phyloP scores from a whole-genome alignment of 345 rosid genomes.

The Anastatica hierochuntica region DNA sequence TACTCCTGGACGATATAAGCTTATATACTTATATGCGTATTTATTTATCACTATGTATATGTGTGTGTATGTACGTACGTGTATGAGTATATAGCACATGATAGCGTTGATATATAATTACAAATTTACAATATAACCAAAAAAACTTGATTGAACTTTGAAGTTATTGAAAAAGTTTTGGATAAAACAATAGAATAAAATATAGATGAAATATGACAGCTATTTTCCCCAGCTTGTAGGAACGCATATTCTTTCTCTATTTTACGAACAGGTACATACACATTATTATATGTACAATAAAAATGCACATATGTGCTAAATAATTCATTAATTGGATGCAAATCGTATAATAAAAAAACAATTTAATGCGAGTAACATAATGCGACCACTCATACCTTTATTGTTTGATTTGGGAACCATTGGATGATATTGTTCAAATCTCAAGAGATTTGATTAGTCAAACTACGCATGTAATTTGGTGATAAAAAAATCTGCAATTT shows the following conservation, averaged over 20 bases:
- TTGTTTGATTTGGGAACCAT: slow-evolving; percentile 10
- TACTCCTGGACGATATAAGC: too few species aligned
- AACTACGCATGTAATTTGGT: slow-evolving; percentile 23
- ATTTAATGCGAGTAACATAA: not conserved
- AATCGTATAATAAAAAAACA: not conserved
- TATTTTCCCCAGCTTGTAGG: slow-evolving; percentile 23
- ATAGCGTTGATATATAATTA: too few species aligned
- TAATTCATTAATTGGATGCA: not conserved
- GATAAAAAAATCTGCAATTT: not conserved
- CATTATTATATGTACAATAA: not conserved
- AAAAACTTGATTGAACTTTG: too few species aligned
- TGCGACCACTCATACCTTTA: slow-evolving; percentile 20
- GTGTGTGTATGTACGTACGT: too few species aligned
- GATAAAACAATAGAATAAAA: not conserved
- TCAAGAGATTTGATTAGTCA: slow-evolving; percentile 19
- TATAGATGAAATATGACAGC: slow-evolving; percentile 3
- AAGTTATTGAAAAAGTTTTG: too few species aligned
- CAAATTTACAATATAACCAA: too few species aligned
- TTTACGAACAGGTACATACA: not conserved
- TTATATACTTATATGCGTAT: too few species aligned
- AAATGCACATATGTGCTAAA: not conserved
- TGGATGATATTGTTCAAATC: slow-evolving; percentile 7
- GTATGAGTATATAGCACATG: too few species aligned
- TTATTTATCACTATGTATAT: too few species aligned
- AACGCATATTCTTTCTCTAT: slow-evolving; percentile 7